Evolutionary conservation across 192 early-diverging fungal species (phyloP), one percentile per base, ranked within the genome.

Genomic region (Entrophospora sp.): DNA sequence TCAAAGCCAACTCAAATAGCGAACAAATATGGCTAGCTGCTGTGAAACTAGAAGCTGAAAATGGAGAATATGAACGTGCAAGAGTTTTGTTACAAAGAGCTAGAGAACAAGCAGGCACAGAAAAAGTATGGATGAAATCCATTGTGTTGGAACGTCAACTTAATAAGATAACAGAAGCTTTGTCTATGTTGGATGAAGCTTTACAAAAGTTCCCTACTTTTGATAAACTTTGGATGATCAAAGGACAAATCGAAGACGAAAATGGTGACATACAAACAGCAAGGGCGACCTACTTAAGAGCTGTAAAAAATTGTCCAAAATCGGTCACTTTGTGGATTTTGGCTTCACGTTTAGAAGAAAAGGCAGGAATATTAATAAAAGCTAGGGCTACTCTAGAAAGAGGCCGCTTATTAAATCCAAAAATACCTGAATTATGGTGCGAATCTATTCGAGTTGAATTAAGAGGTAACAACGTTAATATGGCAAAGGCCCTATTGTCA

Each of bases 21-120:
- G 94, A 97, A 67, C 83, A 92, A 66, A 95, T 97, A 31, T 91
- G 95, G 83, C 73, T 99, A 64, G 95, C 95, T 1, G 96, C 94
- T 24, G 92, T 96, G 40, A 95, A 96, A 70, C 81, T 99, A 18
- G 95, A 99, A 76, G 87, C 87, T n/a, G 94, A 95, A 66, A 90
- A 81, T 34, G 80, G 83, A 0, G 86, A 94, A 71, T 81, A 85
- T 62, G 80, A 80, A 3, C 81, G 90, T 46, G 96, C 95, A 1
- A 83, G 87, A 46, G 62, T 76, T 22, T 69, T 99, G 20, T 74
- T 97, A 20, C 77, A 81, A 56, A 81, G 81, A 34, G 95, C 95
- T 0, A 75, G 93, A 48, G 80, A 82, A 46, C 73, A 85, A 37
- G 84, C 87, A 5, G 87, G 88, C 55, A 92, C 92, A 1, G 75